Evolutionary conservation across 352 stramenopile genomes (phyloP).

Genomic region (Vaucheria bursata): DNA sequence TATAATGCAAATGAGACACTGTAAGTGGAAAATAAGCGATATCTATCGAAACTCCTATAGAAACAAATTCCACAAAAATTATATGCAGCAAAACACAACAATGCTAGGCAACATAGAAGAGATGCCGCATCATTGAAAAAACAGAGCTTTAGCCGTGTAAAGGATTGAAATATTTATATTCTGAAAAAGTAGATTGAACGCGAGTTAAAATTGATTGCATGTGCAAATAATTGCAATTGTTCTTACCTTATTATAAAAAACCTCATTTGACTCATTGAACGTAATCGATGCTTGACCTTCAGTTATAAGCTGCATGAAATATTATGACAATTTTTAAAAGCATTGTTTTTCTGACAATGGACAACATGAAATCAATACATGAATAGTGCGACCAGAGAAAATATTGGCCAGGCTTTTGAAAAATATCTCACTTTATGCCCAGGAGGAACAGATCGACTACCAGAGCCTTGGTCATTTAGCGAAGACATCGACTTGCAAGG

Average conservation of each 20-base stretch:
- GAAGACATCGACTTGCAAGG: no score
- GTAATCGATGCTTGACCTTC: conserved; percentile 49
- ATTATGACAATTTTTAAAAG: no score
- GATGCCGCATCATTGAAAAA: background rate
- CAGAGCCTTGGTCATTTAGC: no score
- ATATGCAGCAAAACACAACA: background rate
- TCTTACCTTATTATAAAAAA: conserved; percentile 54
- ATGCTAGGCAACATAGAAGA: background rate
- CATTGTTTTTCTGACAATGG: no score
- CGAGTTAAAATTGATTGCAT: background rate
- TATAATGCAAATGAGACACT: background rate
- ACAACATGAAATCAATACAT: no score
- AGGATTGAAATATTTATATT: background rate
- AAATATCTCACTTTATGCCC: no score
- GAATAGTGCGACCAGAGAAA: no score
- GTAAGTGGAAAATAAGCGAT: background rate
- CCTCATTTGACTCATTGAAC: conserved; percentile 45
- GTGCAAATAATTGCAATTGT: conserved; percentile 15
- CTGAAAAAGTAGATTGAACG: background rate
- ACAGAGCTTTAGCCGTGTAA: background rate
- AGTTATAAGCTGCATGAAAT: conserved; percentile 9
- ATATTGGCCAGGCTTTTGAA: no score
- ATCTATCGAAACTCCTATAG: background rate
- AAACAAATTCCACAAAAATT: background rate
- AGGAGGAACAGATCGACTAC: no score